Percentiles rank a stretch among this genome's conserved stretches.
These are phyloP conservation scores for Nematocida sp. DNA, from an alignment of 371 early-diverging fungal genomes.

Conservation along the genomic window DNA sequence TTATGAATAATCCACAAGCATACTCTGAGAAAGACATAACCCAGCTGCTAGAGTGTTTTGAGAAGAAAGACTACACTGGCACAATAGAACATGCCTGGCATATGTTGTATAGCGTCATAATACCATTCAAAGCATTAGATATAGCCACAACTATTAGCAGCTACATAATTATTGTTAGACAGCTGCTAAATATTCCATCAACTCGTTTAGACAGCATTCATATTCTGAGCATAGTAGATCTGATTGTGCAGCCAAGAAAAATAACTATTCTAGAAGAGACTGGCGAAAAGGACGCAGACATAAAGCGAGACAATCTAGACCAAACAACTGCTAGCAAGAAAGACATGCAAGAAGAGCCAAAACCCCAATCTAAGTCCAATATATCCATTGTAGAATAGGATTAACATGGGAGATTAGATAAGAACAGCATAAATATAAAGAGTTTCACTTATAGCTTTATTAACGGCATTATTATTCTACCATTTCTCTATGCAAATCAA, in stretches of 20 bases:
- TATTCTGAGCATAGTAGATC: slow-evolving; percentile 30
- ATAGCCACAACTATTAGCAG: neutral
- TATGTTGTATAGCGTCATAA: slow-evolving; percentile 15
- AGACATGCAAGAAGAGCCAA: neutral
- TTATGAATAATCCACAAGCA: neutral
- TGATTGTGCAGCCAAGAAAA: slow-evolving; percentile 48
- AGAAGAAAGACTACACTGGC: slow-evolving; percentile 6
- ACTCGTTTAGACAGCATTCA: neutral
- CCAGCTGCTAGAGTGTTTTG: slow-evolving; percentile 32
- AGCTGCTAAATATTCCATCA: neutral
- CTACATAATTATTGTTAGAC: slow-evolving; percentile 30
- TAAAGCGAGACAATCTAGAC: neutral
- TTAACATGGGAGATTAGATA: neutral
- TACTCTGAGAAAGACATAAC: neutral
- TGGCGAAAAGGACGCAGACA: neutral
- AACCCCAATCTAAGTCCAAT: neutral
- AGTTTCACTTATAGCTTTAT: neutral
- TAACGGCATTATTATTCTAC: neutral
- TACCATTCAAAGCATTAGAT: slow-evolving; percentile 30
- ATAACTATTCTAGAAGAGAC: slow-evolving; percentile 30
- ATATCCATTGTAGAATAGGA: neutral
- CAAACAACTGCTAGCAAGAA: neutral
- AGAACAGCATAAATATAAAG: neutral
- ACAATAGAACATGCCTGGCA: slow-evolving; percentile 25
- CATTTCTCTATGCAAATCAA: slow-evolving; percentile 5